A percentile compares a stretch with the other conserved stretches of the same genome.
These are phyloP conservation scores for Rheum nobile DNA, from an alignment of 148 eudicot genomes.

Conservation along the genomic window DNA sequence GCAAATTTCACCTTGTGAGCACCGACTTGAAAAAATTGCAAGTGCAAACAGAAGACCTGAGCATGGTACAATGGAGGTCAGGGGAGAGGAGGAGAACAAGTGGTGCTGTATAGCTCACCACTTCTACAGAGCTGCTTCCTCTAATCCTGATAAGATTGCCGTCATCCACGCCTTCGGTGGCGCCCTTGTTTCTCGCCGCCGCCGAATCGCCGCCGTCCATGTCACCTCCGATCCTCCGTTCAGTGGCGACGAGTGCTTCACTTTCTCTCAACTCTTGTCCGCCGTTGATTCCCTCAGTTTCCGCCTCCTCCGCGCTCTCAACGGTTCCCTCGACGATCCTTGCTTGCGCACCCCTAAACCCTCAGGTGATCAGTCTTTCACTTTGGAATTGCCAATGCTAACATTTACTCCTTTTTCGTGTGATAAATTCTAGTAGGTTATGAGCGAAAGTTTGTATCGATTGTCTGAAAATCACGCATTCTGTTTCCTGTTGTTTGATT, in stretches of 20 bases:
- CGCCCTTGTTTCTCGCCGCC: slow-evolving; percentile 20
- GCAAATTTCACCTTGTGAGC: no score
- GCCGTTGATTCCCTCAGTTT: slow-evolving; percentile 50
- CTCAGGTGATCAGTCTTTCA: slow-evolving; percentile 23
- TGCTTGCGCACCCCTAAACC: slow-evolving; percentile 20
- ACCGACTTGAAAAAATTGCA: no score
- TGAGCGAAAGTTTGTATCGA: background rate
- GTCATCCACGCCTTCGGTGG: slow-evolving; percentile 47
- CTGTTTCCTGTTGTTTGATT: background rate
- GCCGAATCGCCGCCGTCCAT: slow-evolving; percentile 12
- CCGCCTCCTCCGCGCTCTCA: slow-evolving; percentile 38
- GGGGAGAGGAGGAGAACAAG: background rate
- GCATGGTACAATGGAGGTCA: slow-evolving; percentile 3
- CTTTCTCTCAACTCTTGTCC: slow-evolving; percentile 48
- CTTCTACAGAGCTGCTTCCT: slow-evolving; percentile 40
- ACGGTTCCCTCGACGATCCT: slow-evolving; percentile 46
- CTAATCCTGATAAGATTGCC: slow-evolving; percentile 46
- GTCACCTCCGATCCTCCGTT: slow-evolving; percentile 13
- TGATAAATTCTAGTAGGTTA: background rate
- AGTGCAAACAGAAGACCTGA: background rate
- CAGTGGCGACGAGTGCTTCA: slow-evolving; percentile 46
- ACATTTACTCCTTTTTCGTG: background rate
- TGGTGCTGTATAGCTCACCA: slow-evolving; percentile 66
- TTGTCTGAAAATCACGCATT: background rate
- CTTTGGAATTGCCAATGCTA: background rate